These are phyloP conservation scores for Ceraceosorus bombacis DNA, from an alignment of 1,284 basidiomycete species.

Conservation along the genomic window DNA sequence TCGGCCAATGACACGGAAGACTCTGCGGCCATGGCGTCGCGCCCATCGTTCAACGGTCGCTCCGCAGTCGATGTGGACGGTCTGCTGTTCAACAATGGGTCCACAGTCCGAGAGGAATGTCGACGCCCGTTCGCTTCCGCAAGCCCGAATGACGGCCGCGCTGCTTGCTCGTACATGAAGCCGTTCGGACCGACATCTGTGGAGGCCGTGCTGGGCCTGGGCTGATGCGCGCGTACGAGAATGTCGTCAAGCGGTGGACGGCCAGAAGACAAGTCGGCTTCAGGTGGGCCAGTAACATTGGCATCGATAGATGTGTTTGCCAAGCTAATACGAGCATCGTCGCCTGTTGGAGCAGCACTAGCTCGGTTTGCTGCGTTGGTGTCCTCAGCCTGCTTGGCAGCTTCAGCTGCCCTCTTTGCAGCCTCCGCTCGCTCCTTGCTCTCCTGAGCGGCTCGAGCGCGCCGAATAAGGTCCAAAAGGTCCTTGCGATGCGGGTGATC, in stretches of 20 bases:
- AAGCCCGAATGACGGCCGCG: too few species aligned
- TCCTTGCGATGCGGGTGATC: slow-evolving; percentile 23
- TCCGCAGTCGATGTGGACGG: background rate
- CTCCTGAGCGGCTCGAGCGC: slow-evolving; percentile 19
- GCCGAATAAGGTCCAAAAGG: slow-evolving; percentile 15
- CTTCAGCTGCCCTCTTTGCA: slow-evolving; percentile 2
- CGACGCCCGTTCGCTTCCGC: too few species aligned
- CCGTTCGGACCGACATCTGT: background rate
- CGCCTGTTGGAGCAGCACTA: too few species aligned
- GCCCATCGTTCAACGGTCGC: too few species aligned
- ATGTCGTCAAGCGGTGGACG: background rate
- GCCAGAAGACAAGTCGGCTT: background rate
- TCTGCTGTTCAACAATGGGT: too few species aligned
- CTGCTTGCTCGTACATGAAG: background rate
- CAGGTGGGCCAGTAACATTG: background rate
- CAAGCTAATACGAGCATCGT: background rate
- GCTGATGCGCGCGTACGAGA: background rate
- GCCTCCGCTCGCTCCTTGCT: slow-evolving; percentile 21
- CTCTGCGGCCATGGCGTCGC: too few species aligned
- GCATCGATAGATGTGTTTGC: background rate
- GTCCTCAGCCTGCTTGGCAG: background rate
- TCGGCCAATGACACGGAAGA: background rate
- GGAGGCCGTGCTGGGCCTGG: background rate
- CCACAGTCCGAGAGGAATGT: too few species aligned
- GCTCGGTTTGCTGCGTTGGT: background rate